Evolutionary conservation across 805 yeast species (phyloP).

Genomic region (Ascoidea rubescens): DNA sequence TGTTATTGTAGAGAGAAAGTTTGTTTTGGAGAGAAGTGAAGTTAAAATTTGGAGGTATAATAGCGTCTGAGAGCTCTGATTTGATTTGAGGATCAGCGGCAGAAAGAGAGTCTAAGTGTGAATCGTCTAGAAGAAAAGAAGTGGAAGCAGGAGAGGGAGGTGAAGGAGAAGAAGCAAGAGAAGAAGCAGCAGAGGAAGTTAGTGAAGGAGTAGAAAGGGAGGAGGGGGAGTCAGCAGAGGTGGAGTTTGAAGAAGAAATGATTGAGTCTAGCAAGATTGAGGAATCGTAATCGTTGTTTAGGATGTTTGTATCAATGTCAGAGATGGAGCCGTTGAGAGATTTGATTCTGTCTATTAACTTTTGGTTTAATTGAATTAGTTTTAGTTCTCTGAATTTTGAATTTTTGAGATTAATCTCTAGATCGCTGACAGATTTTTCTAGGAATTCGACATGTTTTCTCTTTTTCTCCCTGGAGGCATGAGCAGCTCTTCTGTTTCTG

Average conservation of each 20-base stretch:
- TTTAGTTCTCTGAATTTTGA: slow-evolving; percentile 7
- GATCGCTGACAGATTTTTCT: slow-evolving; percentile 32
- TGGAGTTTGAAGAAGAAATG: not conserved
- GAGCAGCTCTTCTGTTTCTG: slow-evolving; percentile 94
- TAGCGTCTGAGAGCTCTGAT: no score
- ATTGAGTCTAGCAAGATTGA: not conserved
- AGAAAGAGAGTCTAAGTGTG: no score
- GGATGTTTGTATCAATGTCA: not conserved
- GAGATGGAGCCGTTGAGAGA: slow-evolving; percentile 6
- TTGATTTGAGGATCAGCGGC: no score
- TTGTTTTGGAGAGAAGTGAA: no score
- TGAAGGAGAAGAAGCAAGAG: not conserved
- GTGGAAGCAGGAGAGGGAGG: not conserved
- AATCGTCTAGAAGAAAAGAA: not conserved
- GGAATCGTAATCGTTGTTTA: not conserved
- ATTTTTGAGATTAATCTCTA: slow-evolving; percentile 13
- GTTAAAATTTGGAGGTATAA: no score
- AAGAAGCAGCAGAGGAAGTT: slow-evolving; percentile 1
- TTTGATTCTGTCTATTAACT: slow-evolving; percentile 8
- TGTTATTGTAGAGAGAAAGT: no score
- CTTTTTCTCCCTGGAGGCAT: slow-evolving; percentile 93
- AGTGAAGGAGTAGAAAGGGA: slow-evolving; percentile 6
- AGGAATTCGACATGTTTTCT: slow-evolving; percentile 79
- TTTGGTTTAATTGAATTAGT: slow-evolving; percentile 4
- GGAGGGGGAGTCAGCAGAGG: slow-evolving; percentile 1